Evolutionary conservation across 495 filamentous ascomycete species (phyloP).

Genomic region (Lindgomyces ingoldianus): DNA sequence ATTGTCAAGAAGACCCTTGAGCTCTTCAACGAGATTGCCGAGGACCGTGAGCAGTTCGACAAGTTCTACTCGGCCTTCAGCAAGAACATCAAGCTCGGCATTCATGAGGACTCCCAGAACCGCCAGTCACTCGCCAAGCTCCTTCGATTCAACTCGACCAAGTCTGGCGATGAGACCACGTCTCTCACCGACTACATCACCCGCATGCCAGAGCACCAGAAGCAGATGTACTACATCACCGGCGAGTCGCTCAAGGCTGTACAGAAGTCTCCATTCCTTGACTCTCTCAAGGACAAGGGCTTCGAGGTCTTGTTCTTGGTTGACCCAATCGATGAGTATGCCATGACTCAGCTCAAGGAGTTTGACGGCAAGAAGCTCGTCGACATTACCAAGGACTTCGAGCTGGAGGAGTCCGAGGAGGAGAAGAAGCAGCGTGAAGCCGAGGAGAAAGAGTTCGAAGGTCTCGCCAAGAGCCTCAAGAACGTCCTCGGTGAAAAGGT

Average conservation of each 20-base stretch:
- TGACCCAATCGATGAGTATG: slow-evolving; percentile 99
- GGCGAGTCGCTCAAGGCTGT: slow-evolving; percentile 99
- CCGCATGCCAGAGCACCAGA: slow-evolving; percentile 99
- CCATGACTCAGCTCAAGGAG: slow-evolving; percentile 99
- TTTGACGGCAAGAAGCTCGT: slow-evolving; percentile 99
- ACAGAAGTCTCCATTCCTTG: slow-evolving; percentile 95
- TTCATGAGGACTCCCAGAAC: slow-evolving; percentile 99
- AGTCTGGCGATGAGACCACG: slow-evolving; percentile 93
- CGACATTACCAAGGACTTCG: slow-evolving; percentile 99
- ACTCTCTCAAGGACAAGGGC: slow-evolving; percentile 98
- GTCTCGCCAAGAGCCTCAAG: slow-evolving; percentile 92
- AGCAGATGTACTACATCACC: slow-evolving; percentile 99
- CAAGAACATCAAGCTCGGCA: slow-evolving; percentile 99
- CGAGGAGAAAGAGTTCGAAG: slow-evolving; percentile 97
- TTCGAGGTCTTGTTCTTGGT: slow-evolving; percentile 99
- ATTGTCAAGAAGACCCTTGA: slow-evolving; percentile 99
- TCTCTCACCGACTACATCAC: slow-evolving; percentile 96
- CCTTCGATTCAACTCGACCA: slow-evolving; percentile 97
- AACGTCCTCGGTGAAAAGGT: slow-evolving; percentile 99
- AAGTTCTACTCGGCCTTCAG: slow-evolving; percentile 99
- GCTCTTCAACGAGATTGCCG: slow-evolving; percentile 96
- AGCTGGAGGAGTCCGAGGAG: slow-evolving; percentile 99
- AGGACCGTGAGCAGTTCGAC: slow-evolving; percentile 99
- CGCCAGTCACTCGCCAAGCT: slow-evolving; percentile 92
- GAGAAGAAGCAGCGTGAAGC: slow-evolving; percentile 96